These are phyloP conservation scores for Drosera capensis DNA, from an alignment of 148 eudicot species.

Conservation along the genomic window DNA sequence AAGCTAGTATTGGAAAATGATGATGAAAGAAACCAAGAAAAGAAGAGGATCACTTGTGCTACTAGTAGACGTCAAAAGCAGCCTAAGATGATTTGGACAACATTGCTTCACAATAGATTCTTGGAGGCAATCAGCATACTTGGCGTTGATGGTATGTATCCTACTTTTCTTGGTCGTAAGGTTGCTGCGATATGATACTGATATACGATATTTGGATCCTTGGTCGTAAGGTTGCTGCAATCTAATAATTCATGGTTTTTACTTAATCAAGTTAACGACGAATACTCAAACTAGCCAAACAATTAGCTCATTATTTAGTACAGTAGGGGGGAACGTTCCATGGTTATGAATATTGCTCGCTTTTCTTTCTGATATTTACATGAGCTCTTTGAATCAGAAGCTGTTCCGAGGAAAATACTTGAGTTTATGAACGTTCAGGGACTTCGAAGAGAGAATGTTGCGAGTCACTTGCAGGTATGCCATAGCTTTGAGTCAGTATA, in stretches of 20 bases:
- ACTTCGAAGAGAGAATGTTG: slow-evolving; percentile 42
- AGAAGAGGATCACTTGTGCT: neutral
- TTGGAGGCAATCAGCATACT: slow-evolving; percentile 33
- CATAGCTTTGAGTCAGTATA: neutral
- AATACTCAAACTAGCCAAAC: no score
- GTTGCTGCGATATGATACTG: neutral
- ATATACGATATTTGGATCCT: neutral
- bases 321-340: neutral
- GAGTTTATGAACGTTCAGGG: slow-evolving; percentile 44
- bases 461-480: slow-evolving; percentile 64
- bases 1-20: slow-evolving; percentile 1
- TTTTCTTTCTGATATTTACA: neutral
- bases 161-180: neutral
- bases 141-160: slow-evolving; percentile 39
- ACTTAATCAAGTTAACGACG: no score
- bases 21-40: neutral
- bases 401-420: slow-evolving; percentile 42
- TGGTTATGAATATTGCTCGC: neutral
- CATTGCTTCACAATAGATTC: slow-evolving; percentile 34
- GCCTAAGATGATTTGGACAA: slow-evolving; percentile 36
- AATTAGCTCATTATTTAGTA: neutral
- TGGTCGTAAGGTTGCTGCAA: no score
- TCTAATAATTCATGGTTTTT: no score
- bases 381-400: slow-evolving; percentile 14
- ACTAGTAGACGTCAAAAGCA: slow-evolving; percentile 8